Evolutionary conservation across 257 asterid species (phyloP), one percentile per base, ranked within the genome.

Genomic region (Scutellaria barbata): DNA sequence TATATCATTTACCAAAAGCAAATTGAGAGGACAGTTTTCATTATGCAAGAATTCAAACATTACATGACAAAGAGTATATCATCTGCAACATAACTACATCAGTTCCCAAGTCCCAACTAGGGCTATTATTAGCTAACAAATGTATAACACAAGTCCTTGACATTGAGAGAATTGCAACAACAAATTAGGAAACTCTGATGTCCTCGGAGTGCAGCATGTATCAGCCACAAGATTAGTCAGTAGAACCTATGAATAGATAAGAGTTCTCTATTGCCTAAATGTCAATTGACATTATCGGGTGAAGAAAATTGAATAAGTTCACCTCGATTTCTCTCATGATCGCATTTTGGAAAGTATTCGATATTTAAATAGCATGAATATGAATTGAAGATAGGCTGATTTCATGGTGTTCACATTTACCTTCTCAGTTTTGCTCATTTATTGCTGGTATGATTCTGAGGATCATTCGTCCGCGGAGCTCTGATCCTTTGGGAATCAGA

Each of bases 401-500:
- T 55, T 37, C 47, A 37, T 33, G 16, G 13, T 12, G 41, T 35
- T 69, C 22, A 37, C 16, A 6, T 46, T 67, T 58, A 50, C 60
- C 74, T 55, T 48, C 66, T 53, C 67, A 48, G 64, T 41, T 62
- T 40, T 66, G 72, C 56, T 80, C 78, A 77, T 68, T 68, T 81
- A 72, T 78, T 73, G 74, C 74, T 67, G 16, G 79, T 71, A 39
- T 72, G 43, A 72, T 70, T 68, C 67, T 78, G 81, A 65, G 75
- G 69, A 81, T 81, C 70, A 14, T 60, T 61, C 9, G 52, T 62
- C 74, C 59, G 77, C 77, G 51, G 74, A 51, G 12, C 52, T 22
- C 37, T 22, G 66, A 30, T 71, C 22, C 52, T 71, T 74, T 79
- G 79, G 76, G 89, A 72, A 65, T 76, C 82, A 46, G 85, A 70